These are phyloP conservation scores for Boehmeria nivea DNA, from an alignment of 306 rosid species.

Conservation along the genomic window DNA sequence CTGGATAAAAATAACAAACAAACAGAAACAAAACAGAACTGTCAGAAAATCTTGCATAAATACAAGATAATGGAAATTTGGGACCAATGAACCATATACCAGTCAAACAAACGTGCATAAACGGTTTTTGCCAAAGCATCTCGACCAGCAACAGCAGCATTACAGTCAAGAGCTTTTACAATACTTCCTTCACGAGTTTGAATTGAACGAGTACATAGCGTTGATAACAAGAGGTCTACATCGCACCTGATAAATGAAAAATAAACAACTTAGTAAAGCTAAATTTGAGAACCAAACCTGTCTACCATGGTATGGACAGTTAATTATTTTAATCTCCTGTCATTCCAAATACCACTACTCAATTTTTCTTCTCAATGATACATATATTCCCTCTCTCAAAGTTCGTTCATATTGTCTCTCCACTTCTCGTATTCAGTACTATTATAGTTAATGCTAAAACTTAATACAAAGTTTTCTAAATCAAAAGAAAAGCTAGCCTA, in stretches of 20 bases:
- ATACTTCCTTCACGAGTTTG: conserved; percentile 93
- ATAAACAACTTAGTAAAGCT: conserved; percentile 12
- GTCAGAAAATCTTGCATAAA: conserved; percentile 4
- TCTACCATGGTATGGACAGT: too few relatives aligned
- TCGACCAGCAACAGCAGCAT: conserved; percentile 83
- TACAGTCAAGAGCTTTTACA: conserved; percentile 85
- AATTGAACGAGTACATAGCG: conserved; percentile 80
- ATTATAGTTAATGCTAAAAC: too few relatives aligned
- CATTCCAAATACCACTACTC: too few relatives aligned
- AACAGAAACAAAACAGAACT: conserved; percentile 12
- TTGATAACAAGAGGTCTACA: conserved; percentile 58
- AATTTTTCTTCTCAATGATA: too few relatives aligned
- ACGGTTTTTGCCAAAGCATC: conserved; percentile 92
- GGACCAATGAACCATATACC: conserved; percentile 40
- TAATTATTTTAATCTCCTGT: too few relatives aligned
- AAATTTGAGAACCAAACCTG: conserved; percentile 3
- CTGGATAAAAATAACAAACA: conserved; percentile 34
- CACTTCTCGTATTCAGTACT: too few relatives aligned
- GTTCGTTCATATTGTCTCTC: too few relatives aligned
- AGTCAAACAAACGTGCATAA: conserved; percentile 84
- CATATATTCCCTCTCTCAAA: too few relatives aligned
- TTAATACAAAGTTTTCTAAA: too few relatives aligned
- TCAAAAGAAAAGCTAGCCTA: too few relatives aligned
- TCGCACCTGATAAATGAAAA: conserved; percentile 58
- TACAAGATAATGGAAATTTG: background rate